Evolutionary conservation across 2,329 filamentous ascomycete genomes (phyloP), one percentile per base, ranked within the genome.

Genomic region (Talaromyces sp.): DNA sequence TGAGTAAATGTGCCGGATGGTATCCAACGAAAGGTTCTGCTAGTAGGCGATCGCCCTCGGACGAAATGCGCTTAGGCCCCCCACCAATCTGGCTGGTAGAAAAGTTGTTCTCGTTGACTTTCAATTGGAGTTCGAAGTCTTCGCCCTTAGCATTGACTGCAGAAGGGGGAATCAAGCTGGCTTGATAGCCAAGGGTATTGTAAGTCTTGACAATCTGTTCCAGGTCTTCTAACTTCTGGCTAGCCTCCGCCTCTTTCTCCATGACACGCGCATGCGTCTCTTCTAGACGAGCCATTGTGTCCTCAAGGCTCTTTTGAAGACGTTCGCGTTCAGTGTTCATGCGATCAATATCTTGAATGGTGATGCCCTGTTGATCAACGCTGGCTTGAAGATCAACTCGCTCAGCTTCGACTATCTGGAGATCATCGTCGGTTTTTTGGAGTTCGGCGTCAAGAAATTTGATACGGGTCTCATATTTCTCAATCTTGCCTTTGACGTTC

Each of bases 291-390:
- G 84, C 80, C 5, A 85, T 81, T 0, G 90, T 89, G 2, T 86
- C 83, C 64, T 96, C 91, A 40, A 96, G 87, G 37, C 87, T 89
- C 65, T 88, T 92, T 60, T 96, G 90, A n/a, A 99, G 82, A 42
- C 94, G 86, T 67, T 99, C 94, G 48, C 92, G 87, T 72, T 99
- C 94, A 32, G 90, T 87, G 63, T 91, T 96, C 93, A 99, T 97
- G 72, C 94, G 91, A 81, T 99, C 94, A 69, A 99, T 97, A 82
- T 99, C 94, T 75, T 94, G 89, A 75, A 97, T 95, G 66, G 91
- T 95, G 70, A 99, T 92, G 2, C 94, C 94, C 69, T 96, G 91
- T 63, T 88, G 87, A 72, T 97, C 94, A 24, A 99, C 91, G 27
- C 89, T 86, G 54, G 88, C 86, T 70, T 97, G 93, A 9, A 99